Evolutionary conservation across 768 basidiomycete genomes (phyloP).

Genomic region (Lactarius quietus): DNA sequence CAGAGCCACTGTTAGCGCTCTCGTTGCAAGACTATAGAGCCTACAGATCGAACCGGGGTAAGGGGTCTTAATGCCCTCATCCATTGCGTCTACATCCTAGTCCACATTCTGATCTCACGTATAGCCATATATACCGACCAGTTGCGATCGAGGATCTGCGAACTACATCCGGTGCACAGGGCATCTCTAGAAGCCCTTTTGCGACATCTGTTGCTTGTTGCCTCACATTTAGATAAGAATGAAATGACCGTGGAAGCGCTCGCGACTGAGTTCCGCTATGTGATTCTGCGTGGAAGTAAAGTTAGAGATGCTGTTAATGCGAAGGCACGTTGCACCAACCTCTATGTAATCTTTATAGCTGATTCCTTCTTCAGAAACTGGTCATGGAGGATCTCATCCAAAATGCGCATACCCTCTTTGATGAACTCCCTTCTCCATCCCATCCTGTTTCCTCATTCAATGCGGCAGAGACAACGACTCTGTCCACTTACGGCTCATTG

Average conservation of each 20-base stretch:
- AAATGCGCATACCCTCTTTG: not conserved
- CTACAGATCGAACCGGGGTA: not conserved
- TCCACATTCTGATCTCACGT: not conserved
- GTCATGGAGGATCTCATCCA: not conserved
- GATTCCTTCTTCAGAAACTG: not conserved
- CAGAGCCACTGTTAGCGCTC: not conserved
- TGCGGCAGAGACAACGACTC: too few relatives aligned
- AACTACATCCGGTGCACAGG: not conserved
- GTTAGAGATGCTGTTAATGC: not conserved
- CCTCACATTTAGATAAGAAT: not conserved
- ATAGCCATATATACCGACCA: not conserved
- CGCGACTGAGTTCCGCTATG: not conserved
- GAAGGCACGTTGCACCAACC: not conserved
- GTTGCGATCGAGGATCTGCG: not conserved
- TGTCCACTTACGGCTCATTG: not conserved
- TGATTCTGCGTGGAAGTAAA: rapidly evolving
- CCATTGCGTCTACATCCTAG: not conserved
- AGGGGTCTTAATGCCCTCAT: too few relatives aligned
- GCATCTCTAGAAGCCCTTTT: not conserved
- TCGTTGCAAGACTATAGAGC: not conserved
- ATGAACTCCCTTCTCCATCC: not conserved
- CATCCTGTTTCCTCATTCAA: too few relatives aligned
- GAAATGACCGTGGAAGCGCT: not conserved
- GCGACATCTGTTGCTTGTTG: not conserved
- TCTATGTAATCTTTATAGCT: rapidly evolving